Conservation (phyloP, 768 basidiomycete genomes). For the Boletus reticulatus region DNA sequence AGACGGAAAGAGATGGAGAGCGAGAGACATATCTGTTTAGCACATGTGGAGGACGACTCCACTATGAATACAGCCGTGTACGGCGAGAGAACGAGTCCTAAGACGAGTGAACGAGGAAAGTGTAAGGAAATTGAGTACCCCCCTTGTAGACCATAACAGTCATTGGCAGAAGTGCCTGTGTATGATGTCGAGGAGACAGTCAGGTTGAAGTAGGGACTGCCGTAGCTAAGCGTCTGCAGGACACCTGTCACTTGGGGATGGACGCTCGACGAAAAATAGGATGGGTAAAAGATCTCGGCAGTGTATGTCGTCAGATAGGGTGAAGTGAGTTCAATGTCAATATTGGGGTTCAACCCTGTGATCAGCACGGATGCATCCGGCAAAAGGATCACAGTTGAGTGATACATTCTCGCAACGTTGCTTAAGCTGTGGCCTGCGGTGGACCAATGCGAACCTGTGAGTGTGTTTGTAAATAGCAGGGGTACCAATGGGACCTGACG, state of each 20-base stretch:
- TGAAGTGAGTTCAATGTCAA: slow-evolving; percentile 68
- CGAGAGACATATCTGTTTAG: no score
- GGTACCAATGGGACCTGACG: slow-evolving; percentile 71
- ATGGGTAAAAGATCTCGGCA: slow-evolving; percentile 89
- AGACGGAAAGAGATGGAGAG: no score
- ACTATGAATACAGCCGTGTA: no score
- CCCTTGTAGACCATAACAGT: no score
- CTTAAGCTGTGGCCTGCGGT: slow-evolving; percentile 61
- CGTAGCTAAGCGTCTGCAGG: slow-evolving; percentile 78
- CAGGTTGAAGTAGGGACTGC: slow-evolving; percentile 78
- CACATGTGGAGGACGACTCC: no score
- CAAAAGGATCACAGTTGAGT: slow-evolving; percentile 87
- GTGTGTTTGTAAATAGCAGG: slow-evolving; percentile 78
- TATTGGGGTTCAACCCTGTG: slow-evolving; percentile 92
- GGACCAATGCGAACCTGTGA: slow-evolving; percentile 73
- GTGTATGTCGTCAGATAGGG: slow-evolving; percentile 75
- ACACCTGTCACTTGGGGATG: slow-evolving; percentile 72
- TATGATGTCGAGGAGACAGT: slow-evolving; percentile 65
- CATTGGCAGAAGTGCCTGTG: slow-evolving; percentile 53
- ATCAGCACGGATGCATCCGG: slow-evolving; percentile 84
- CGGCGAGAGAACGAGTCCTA: no score
- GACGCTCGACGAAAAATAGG: slow-evolving; percentile 69
- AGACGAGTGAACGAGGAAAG: no score
- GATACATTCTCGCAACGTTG: slow-evolving; percentile 80
- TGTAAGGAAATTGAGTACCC: no score